phyloP scores from a whole-genome alignment of 345 rosid species.

The Garcia nutans region DNA sequence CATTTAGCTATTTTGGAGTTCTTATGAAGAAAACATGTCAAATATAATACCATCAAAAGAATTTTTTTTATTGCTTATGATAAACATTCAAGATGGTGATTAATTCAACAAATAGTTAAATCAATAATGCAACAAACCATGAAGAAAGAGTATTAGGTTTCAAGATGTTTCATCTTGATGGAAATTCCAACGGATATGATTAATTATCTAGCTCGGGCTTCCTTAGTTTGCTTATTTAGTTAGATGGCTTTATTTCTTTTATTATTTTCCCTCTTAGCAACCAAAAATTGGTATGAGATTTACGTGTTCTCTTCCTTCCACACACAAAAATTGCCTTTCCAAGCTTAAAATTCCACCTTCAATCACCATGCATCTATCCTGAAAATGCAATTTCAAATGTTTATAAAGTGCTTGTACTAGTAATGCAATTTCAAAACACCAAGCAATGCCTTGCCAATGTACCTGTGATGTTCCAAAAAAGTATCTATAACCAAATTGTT shows the following conservation, averaged over 20 bases:
- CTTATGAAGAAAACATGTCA: no score
- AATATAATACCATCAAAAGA: no score
- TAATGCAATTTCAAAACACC: background rate
- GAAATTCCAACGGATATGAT: no score
- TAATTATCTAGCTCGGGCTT: no score
- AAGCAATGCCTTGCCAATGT: background rate
- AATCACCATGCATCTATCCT: no score
- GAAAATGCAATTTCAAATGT: no score
- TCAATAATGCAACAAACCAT: background rate
- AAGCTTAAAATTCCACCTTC: no score
- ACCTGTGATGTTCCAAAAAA: background rate
- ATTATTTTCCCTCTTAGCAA: background rate
- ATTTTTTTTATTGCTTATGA: no score
- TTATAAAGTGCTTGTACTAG: no score
- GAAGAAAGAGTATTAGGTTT: background rate
- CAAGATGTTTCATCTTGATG: background rate
- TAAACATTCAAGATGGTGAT: background rate
- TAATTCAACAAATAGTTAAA: background rate
- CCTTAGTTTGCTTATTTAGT: no score
- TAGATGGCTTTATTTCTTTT: background rate
- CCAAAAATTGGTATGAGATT: background rate
- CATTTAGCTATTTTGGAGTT: no score
- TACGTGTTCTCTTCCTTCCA: background rate
- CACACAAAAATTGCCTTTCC: no score
- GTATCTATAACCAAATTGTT: background rate